Evolutionary conservation across 345 rosid genomes (phyloP), one percentile per base, ranked within the genome.

Genomic region (Odontarrhena argentea): DNA sequence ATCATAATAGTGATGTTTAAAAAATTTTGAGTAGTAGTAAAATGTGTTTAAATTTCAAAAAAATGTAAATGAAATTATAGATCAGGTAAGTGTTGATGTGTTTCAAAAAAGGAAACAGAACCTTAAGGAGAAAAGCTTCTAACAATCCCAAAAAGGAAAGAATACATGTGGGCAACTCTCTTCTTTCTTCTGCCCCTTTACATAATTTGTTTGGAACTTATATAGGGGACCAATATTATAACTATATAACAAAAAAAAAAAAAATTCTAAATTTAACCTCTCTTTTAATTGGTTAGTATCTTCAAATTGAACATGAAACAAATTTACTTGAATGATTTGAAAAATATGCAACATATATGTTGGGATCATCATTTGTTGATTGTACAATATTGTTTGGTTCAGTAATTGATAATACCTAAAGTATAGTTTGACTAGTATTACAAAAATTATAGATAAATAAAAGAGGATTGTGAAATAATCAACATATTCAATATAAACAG

Each of bases 141-240:
- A 38, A 62, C 62, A 53, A 53, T 45, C 75, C 75, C 8, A 70
- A 63, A 70, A 44, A 8, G 69, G 75, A 54, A 70, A 70, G 43
- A 24, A 36, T 48, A 14, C 68, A 63, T 70, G 75, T 61, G 58
- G 26, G 26, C 68, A 44, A 63, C 63, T 70, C 55, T 61, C 5
- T 7, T 70, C 34, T 24, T n/a, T 53, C 46, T 62, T 70, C 63
- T 25, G 14, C 24, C n/a, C 13, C 13, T 53, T 30, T n/a, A n/a
- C n/a, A 13, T 43, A 6, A 22, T 51, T 51, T 51, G 59, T 24
- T 65, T 52, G 30, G 55, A 52, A 11, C 15, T 34, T 44, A 28
- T 47, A 7, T 15, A 36, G 24, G 55, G 63, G 62, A 70, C 68
- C 68, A 70, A 4, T 37, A 15, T 51, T 4, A 9, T 3, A 32